Evolutionary conservation across 2,329 filamentous ascomycete genomes (phyloP).

Genomic region (Chaetomiaceae sp.): DNA sequence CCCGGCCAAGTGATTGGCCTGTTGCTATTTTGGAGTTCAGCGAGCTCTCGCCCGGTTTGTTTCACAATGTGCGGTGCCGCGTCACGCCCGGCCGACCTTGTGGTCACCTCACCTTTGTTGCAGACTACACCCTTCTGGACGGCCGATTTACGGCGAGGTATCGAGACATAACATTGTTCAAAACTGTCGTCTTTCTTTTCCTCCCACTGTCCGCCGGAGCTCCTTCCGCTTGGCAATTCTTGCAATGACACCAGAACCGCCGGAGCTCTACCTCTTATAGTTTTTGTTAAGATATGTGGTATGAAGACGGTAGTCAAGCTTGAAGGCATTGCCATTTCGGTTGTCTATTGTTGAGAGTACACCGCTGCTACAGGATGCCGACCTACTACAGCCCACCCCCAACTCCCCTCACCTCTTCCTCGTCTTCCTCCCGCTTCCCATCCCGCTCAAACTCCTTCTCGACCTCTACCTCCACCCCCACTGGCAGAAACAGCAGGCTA

Average conservation of each 20-base stretch:
- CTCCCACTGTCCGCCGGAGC: background rate
- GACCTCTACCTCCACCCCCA: constrained; percentile 8
- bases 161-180: background rate
- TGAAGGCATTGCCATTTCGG: too few species aligned
- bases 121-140: constrained; percentile 6
- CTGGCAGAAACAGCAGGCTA: background rate
- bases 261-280: background rate
- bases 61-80: background rate
- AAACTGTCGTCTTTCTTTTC: background rate
- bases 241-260: background rate
- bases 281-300: background rate
- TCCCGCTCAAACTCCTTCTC: constrained; percentile 25
- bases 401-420: constrained; percentile 5
- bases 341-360: too few species aligned
- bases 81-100: background rate
- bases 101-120: background rate
- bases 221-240: background rate
- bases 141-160: background rate
- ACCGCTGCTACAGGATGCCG: constrained; percentile 16
- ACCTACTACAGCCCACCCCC: constrained; percentile 22
- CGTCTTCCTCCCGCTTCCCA: constrained; percentile 18
- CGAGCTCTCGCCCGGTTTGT: constrained; percentile 10
- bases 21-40: background rate
- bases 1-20: background rate
- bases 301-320: background rate